Evolutionary conservation across 2,329 filamentous ascomycete genomes (phyloP).

Genomic region (Trichophyton benhamiae): DNA sequence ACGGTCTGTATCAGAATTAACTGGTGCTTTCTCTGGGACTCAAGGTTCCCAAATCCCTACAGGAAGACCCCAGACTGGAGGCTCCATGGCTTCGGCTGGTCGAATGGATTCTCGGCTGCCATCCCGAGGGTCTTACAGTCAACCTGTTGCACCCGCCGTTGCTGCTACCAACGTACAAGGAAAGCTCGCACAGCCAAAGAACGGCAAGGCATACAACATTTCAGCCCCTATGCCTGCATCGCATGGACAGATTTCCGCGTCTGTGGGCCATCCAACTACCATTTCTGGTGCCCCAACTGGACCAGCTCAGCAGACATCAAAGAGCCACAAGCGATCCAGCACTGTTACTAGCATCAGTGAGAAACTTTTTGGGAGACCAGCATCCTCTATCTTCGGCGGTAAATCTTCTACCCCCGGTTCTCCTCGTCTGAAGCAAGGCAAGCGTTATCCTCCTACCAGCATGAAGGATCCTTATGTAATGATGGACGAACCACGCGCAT

Average conservation of each 20-base stretch:
- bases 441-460: constrained; percentile 80
- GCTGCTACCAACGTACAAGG: constrained; percentile 82
- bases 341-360: constrained; percentile 72
- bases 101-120: constrained; percentile 46
- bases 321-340: constrained; percentile 55
- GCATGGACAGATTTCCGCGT: constrained; percentile 38
- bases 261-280: constrained; percentile 49
- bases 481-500: constrained; percentile 48
- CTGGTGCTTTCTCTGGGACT: constrained; percentile 39
- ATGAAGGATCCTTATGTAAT: constrained; percentile 53
- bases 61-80: constrained; percentile 64
- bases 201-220: constrained; percentile 56
- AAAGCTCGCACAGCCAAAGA: constrained; percentile 69
- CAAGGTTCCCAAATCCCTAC: constrained; percentile 32
- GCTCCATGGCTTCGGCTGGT: constrained; percentile 58
- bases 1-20: constrained; percentile 47
- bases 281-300: constrained; percentile 46
- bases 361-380: constrained; percentile 72
- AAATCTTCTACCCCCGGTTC: constrained; percentile 25
- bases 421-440: constrained; percentile 36
- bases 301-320: constrained; percentile 35
- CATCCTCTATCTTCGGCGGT: constrained; percentile 62
- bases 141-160: constrained; percentile 74
- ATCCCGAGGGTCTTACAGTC: constrained; percentile 70
- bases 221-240: constrained; percentile 53